phyloP scores from a whole-genome alignment of 768 basidiomycete genomes.

The Neoboletus magnificus region DNA sequence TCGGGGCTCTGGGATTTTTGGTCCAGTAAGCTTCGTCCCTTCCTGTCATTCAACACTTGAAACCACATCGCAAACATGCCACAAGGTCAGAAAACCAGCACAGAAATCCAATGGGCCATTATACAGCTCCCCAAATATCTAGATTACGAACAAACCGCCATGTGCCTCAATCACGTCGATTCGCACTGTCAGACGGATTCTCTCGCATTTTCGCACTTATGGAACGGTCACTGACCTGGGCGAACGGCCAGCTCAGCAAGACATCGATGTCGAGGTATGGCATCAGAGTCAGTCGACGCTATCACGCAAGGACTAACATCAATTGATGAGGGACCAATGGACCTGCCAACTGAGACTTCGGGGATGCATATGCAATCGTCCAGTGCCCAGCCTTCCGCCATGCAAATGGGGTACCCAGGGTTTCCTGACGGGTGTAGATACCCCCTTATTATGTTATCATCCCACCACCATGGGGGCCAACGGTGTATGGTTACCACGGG shows the following conservation, averaged over 20 bases:
- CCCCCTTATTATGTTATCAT: neutral
- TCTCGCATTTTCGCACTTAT: neutral
- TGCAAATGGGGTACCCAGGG: neutral
- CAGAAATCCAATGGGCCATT: neutral
- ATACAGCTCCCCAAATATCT: neutral
- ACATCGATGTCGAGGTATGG: neutral
- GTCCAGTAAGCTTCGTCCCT: too few species aligned
- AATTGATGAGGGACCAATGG: neutral
- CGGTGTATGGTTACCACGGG: neutral
- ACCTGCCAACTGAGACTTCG: neutral
- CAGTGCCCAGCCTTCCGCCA: neutral
- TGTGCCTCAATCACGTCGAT: neutral
- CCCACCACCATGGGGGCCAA: neutral
- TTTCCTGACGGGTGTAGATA: neutral
- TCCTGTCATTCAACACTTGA: neutral
- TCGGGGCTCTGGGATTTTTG: neutral
- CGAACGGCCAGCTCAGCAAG: neutral
- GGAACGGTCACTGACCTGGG: neutral
- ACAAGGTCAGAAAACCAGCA: neutral
- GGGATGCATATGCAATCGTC: neutral
- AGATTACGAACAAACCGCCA: neutral
- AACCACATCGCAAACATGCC: neutral
- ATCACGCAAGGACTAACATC: neutral
- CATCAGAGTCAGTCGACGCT: neutral
- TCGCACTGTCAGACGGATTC: neutral